Evolutionary conservation across 345 rosid genomes (phyloP).

Genomic region (Murraya koenigii): DNA sequence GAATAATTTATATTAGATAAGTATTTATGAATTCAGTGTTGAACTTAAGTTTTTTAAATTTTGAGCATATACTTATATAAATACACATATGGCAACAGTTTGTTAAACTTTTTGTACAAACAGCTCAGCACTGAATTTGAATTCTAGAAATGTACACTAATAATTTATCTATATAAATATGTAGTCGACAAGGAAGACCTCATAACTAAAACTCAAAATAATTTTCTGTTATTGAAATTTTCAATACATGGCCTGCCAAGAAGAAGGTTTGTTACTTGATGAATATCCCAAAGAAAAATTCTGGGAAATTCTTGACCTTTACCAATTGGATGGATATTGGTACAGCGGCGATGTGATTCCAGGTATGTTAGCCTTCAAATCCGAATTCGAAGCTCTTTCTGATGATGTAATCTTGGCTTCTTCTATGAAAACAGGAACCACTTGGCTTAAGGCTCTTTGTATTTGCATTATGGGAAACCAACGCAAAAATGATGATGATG

Average conservation of each 20-base stretch:
- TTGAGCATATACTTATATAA: too few relatives aligned
- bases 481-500: background rate
- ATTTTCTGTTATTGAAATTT: background rate
- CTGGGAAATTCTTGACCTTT: conserved; percentile 19
- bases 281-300: conserved; percentile 18
- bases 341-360: background rate
- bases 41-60: too few relatives aligned
- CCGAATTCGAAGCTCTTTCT: conserved; percentile 12
- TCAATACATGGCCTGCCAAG: background rate
- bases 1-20: too few relatives aligned
- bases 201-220: background rate
- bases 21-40: too few relatives aligned
- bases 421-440: conserved; percentile 37
- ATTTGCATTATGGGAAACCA: conserved; percentile 18
- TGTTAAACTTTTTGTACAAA: too few relatives aligned
- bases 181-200: background rate
- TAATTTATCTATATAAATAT: too few relatives aligned
- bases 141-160: too few relatives aligned
- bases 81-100: too few relatives aligned
- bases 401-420: conserved; percentile 33
- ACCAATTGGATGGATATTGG: conserved; percentile 4
- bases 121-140: too few relatives aligned
- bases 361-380: conserved; percentile 16
- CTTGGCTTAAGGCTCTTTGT: conserved; percentile 39
- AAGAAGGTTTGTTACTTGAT: background rate